Evolutionary conservation across 306 rosid genomes (phyloP).

Genomic region (Parietaria judaica): DNA sequence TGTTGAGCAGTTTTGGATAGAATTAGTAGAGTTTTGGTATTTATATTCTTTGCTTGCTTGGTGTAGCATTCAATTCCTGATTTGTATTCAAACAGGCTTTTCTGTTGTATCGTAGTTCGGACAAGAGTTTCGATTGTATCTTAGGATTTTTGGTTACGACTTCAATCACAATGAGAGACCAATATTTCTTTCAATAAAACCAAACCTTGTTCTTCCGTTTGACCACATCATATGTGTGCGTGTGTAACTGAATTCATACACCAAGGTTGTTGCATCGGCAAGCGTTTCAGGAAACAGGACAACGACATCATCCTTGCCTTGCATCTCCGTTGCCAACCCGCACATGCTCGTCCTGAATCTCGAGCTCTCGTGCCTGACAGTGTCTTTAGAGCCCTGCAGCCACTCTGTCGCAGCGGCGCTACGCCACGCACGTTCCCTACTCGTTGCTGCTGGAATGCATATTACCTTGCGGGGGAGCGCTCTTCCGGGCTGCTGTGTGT

Average conservation of each 20-base stretch:
- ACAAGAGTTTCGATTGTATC: too few species aligned
- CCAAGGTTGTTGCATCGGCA: background rate
- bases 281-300: background rate
- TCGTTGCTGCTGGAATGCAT: background rate
- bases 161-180: too few species aligned
- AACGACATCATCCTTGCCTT: background rate
- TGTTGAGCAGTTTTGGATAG: slow-evolving; percentile 45
- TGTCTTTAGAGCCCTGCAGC: too few species aligned
- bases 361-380: background rate
- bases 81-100: too few species aligned
- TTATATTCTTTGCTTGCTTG: background rate
- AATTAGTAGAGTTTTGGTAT: slow-evolving; percentile 1
- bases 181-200: too few species aligned
- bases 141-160: too few species aligned
- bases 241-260: too few species aligned
- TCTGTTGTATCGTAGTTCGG: too few species aligned
- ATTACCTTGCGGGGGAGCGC: background rate
- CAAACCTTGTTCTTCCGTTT: too few species aligned
- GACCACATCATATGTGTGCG: too few species aligned
- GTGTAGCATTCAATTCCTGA: too few species aligned
- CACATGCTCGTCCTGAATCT: background rate
- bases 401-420: background rate
- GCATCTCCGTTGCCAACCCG: background rate
- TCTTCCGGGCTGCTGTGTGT: background rate
- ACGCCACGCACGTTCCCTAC: background rate